Percentiles rank a stretch among this genome's conserved stretches.
Conservation (phyloP, 2,329 filamentous ascomycete species). For the Aspergillus caelatus region DNA sequence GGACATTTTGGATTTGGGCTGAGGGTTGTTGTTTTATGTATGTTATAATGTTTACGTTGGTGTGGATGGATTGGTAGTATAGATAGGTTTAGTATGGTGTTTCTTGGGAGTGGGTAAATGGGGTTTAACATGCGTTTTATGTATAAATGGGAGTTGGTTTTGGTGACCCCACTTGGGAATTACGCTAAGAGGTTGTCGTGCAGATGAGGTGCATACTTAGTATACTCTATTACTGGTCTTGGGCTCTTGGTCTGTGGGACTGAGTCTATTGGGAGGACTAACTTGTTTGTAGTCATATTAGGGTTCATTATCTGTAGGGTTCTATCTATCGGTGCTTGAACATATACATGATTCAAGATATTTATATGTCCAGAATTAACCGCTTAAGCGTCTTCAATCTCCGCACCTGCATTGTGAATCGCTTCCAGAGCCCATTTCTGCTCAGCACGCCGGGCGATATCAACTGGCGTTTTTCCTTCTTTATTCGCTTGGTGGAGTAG, state of each 20-base stretch:
- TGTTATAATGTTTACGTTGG: background rate
- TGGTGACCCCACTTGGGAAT: background rate
- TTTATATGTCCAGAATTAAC: too few species aligned
- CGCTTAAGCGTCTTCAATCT: background rate
- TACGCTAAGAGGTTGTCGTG: background rate
- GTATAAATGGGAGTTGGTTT: background rate
- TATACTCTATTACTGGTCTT: too few species aligned
- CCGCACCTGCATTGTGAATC: background rate
- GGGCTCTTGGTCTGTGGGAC: too few species aligned
- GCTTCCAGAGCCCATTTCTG: background rate
- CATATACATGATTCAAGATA: too few species aligned
- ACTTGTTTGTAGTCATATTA: background rate
- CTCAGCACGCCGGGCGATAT: background rate
- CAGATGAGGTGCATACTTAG: background rate
- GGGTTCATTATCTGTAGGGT: background rate
- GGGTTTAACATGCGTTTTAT: background rate
- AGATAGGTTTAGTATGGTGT: too few species aligned
- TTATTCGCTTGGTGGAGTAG: background rate
- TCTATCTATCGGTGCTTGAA: too few species aligned
- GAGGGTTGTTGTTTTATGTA: background rate
- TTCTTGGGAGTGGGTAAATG: background rate
- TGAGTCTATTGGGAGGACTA: too few species aligned
- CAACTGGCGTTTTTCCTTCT: background rate
- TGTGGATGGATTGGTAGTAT: too few species aligned
- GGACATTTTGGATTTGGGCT: background rate